Evolutionary conservation across 2,329 filamentous ascomycete genomes (phyloP).

Genomic region (Microcyclospora pomicola): DNA sequence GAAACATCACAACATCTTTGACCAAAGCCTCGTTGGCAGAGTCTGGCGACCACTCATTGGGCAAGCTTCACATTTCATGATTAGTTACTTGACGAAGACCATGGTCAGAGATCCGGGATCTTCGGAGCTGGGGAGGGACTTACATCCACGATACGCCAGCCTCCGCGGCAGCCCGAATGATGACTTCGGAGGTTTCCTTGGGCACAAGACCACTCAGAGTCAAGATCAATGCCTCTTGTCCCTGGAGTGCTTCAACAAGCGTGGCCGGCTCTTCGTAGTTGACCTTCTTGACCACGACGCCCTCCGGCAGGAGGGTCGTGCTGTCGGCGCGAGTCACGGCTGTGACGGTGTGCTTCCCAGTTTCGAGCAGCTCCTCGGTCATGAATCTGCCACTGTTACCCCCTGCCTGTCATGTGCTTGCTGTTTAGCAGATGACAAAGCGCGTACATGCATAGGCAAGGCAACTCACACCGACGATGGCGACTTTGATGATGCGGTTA

Average conservation of each 20-base stretch:
- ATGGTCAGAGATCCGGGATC: too few relatives aligned
- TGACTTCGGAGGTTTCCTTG: conserved; percentile 1
- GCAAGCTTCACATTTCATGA: conserved; percentile 11
- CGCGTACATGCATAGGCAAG: too few relatives aligned
- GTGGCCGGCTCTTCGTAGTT: conserved; percentile 34
- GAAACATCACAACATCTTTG: conserved; percentile 11
- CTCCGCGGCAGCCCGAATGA: conserved; percentile 17
- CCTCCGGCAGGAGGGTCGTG: conserved; percentile 26
- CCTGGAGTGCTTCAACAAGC: conserved; percentile 21
- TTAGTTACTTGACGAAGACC: too few relatives aligned
- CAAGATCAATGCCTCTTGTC: conserved; percentile 24
- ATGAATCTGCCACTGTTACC: conserved; percentile 26
- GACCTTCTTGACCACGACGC: conserved; percentile 26
- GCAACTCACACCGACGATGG: conserved; percentile 20
- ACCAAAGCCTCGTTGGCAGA: conserved; percentile 11
- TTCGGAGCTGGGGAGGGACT: too few relatives aligned
- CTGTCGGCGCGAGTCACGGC: conserved; percentile 34
- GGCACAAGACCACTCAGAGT: conserved; percentile 4
- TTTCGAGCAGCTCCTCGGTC: conserved; percentile 22
- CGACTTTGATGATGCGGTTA: conserved; percentile 24
- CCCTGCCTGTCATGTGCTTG: conserved; percentile 2
- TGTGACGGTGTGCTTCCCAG: conserved; percentile 24
- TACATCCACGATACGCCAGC: conserved; percentile 25
- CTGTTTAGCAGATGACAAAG: too few relatives aligned
- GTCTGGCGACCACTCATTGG: conserved; percentile 25